phyloP scores from a whole-genome alignment of 129 eudicot genomes.

The Flaveria sonorensis region DNA sequence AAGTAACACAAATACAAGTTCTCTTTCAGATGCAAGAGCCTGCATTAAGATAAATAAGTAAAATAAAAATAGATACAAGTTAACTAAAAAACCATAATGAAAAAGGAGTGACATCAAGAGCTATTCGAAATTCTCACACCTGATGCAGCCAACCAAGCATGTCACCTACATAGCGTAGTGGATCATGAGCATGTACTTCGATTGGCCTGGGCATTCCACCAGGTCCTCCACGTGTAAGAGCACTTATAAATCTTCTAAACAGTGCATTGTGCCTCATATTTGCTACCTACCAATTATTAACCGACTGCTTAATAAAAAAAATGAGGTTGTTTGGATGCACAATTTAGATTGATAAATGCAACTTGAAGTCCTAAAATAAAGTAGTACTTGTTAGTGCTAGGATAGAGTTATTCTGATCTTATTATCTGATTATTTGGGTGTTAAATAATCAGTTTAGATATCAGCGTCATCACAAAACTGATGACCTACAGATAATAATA shows the following conservation, averaged over 20 bases:
- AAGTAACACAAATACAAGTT: slow-evolving; percentile 88
- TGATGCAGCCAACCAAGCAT: slow-evolving; percentile 99
- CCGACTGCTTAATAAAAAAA: neutral
- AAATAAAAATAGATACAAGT: neutral
- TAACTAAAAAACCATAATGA: neutral
- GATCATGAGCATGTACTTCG: slow-evolving; percentile 98
- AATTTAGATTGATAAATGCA: neutral
- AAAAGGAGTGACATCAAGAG: slow-evolving; percentile 20
- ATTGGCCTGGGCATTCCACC: slow-evolving; percentile 99
- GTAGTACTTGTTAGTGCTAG: neutral
- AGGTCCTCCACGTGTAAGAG: slow-evolving; percentile 99
- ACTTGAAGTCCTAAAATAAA: neutral
- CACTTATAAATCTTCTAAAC: slow-evolving; percentile 91
- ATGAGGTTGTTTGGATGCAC: neutral
- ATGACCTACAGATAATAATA: neutral
- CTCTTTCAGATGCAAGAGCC: slow-evolving; percentile 99
- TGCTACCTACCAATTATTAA: slow-evolving; percentile 62
- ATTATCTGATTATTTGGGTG: slow-evolving; percentile 12
- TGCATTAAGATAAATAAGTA: slow-evolving; percentile 30
- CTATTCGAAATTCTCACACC: slow-evolving; percentile 43
- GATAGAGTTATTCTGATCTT: neutral
- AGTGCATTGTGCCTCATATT: slow-evolving; percentile 97
- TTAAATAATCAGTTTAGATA: neutral
- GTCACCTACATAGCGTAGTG: slow-evolving; percentile 95
- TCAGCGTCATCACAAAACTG: neutral